Evolutionary conservation across 768 basidiomycete genomes (phyloP), one percentile per base, ranked within the genome.

Genomic region (Amanita thiersii): DNA sequence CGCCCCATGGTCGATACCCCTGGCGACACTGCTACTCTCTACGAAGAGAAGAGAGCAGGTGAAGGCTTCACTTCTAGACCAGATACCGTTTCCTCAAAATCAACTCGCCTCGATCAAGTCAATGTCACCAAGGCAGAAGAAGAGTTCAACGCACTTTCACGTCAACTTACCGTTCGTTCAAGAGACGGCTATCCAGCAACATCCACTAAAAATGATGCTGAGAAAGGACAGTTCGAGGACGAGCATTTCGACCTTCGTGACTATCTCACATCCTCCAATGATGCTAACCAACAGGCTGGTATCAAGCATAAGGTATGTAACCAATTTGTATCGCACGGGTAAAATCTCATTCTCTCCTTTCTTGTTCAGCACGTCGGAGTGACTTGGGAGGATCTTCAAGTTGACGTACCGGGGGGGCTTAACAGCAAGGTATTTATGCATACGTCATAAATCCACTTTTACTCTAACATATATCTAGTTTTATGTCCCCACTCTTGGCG

Each of bases 371-470:
- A 81, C 45, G 81, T 86, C 5, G 82, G 82, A 23, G 77, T 87
- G 17, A 75, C 75, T 18, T 87, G 85, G 85, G 72, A 82, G 39
- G 67, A 79, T 49, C 61, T 87, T 1, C 64, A 76, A 44, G 84
- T 86, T 23, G 64, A 75, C 4, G 80, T 77, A 23, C 44, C 68
- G 3, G 83, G 80, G 14, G 73, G 72, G 9, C 52, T 61, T 8
- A 66, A 73, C 55, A 66, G 62, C 54, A 85, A 83, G 65, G 82
- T 73, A 35, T 31, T 63, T 45, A 8, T 5, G 15, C 12, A 14
- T 23, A 14, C 20, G 35, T 23, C 17, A 6, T n/a, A 4, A 3
- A 12, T 21, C 11, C 14, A 1, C 5, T 18, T 10, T 10, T 1
- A 5, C 14, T 29, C 14, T 29, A 28, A 21, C 10, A 31, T 28